Conservation (phyloP, 1,284 basidiomycete species). For the Ustilago curta region DNA sequence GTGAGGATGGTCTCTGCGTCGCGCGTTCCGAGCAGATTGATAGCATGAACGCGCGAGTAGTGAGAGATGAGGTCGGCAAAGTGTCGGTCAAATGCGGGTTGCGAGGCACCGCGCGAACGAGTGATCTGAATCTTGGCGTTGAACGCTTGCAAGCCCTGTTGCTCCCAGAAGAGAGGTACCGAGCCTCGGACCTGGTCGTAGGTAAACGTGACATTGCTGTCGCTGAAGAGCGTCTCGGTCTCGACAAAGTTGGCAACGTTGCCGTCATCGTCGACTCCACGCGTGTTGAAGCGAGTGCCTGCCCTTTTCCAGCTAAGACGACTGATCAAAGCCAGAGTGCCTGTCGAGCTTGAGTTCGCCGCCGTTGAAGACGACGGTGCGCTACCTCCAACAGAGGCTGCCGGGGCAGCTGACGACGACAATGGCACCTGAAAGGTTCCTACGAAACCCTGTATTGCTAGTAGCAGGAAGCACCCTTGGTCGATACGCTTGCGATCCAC, state of each 20-base stretch:
- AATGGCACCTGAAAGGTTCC: slow-evolving; percentile 75
- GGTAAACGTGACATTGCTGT: slow-evolving; percentile 84
- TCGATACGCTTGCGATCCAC: slow-evolving; percentile 80
- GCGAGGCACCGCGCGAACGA: slow-evolving; percentile 88
- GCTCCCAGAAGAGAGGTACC: slow-evolving; percentile 90
- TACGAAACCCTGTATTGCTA: slow-evolving; percentile 92
- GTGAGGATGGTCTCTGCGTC: slow-evolving; percentile 91
- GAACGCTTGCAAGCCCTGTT: slow-evolving; percentile 80
- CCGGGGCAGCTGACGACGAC: slow-evolving; percentile 46
- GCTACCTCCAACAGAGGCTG: neutral
- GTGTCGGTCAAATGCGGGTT: slow-evolving; percentile 95
- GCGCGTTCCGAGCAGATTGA: slow-evolving; percentile 67
- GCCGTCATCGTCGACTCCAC: slow-evolving; percentile 97
- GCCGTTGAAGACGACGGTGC: slow-evolving; percentile 72
- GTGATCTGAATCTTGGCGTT: slow-evolving; percentile 70
- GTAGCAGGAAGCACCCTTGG: slow-evolving; percentile 71
- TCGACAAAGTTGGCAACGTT: slow-evolving; percentile 98
- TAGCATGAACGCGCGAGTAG: slow-evolving; percentile 59
- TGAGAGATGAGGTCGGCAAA: slow-evolving; percentile 77
- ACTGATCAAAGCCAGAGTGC: slow-evolving; percentile 83
- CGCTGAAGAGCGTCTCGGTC: slow-evolving; percentile 91
- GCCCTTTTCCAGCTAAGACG: slow-evolving; percentile 92
- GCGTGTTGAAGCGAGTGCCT: slow-evolving; percentile 95
- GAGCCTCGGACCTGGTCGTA: slow-evolving; percentile 94
- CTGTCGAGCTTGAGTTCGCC: neutral